These are phyloP conservation scores for Discostella pseudostelligera DNA, from an alignment of 108 stramenopile genomes.

Conservation along the genomic window DNA sequence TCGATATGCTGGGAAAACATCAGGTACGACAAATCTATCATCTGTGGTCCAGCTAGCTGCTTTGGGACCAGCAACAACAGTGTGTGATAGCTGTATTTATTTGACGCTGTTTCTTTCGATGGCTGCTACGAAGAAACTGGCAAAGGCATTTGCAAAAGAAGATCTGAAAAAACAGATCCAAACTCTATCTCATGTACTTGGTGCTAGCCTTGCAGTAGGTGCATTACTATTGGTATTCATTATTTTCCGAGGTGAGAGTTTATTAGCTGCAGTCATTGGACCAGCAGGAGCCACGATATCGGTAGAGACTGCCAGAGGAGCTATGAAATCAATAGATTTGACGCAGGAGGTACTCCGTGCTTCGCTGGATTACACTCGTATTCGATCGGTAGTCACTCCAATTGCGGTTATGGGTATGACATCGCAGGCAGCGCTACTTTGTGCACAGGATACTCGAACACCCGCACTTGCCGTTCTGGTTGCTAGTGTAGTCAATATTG, in stretches of 20 bases:
- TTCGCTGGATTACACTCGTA: constrained; percentile 66
- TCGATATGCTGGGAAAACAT: constrained; percentile 38
- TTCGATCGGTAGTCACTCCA: constrained; percentile 68
- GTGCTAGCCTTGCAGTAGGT: constrained; percentile 61
- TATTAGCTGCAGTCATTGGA: constrained; percentile 59
- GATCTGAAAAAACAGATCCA: constrained; percentile 39
- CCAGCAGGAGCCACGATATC: constrained; percentile 34
- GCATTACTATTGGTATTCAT: constrained; percentile 44
- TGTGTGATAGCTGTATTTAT: constrained; percentile 84
- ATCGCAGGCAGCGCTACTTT: constrained; percentile 75
- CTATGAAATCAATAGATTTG: constrained; percentile 15
- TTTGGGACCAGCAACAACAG: constrained; percentile 91
- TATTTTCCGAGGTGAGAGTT: constrained; percentile 40
- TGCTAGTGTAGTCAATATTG: constrained; percentile 67
- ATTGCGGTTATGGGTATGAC: constrained; percentile 70
- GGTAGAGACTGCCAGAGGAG: constrained; percentile 23
- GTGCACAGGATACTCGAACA: constrained; percentile 74
- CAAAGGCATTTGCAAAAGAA: constrained; percentile 66
- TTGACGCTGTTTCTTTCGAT: constrained; percentile 86
- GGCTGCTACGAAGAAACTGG: constrained; percentile 90
- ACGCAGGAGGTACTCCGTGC: constrained; percentile 46
- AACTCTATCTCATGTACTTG: constrained; percentile 67
- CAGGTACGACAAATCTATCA: constrained; percentile 25
- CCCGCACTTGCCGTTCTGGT: constrained; percentile 75
- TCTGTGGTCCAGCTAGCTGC: constrained; percentile 84